Evolutionary conservation across 2,329 filamentous ascomycete species (phyloP).

Genomic region (Alternaria incomplexa): DNA sequence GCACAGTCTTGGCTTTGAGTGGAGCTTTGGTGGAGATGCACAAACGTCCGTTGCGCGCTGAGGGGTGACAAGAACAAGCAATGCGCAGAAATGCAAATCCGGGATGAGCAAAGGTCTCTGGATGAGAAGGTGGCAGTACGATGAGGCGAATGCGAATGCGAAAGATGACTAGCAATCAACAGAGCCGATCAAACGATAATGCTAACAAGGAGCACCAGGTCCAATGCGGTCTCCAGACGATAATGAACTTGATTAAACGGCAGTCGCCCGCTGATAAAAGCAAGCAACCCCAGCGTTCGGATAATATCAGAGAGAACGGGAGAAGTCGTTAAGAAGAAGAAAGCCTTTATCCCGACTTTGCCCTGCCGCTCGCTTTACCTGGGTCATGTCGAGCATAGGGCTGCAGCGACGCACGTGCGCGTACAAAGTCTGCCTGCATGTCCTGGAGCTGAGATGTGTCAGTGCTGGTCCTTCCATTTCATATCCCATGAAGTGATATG

Average conservation of each 20-base stretch:
- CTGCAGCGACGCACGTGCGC: background rate
- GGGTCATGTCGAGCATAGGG: background rate
- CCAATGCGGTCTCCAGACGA: background rate
- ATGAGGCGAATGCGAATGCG: background rate
- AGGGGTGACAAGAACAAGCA: background rate
- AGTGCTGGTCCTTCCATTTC: background rate
- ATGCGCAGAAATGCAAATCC: background rate
- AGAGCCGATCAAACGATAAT: background rate
- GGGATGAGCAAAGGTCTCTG: background rate
- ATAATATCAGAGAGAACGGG: background rate
- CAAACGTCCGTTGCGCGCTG: background rate
- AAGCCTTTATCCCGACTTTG: background rate
- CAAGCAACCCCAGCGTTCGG: background rate
- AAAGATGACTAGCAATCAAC: background rate
- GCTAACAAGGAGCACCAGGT: background rate
- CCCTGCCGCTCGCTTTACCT: background rate
- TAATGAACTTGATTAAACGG: background rate
- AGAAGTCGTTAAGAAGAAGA: background rate
- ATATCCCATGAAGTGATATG: background rate
- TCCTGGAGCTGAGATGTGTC: background rate
- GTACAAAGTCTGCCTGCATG: constrained; percentile 5
- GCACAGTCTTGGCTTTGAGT: background rate
- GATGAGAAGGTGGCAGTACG: background rate
- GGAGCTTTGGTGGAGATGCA: background rate
- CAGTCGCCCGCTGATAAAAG: background rate